phyloP scores from a whole-genome alignment of 106 monocot species.

The Acanthochlamys bracteata region DNA sequence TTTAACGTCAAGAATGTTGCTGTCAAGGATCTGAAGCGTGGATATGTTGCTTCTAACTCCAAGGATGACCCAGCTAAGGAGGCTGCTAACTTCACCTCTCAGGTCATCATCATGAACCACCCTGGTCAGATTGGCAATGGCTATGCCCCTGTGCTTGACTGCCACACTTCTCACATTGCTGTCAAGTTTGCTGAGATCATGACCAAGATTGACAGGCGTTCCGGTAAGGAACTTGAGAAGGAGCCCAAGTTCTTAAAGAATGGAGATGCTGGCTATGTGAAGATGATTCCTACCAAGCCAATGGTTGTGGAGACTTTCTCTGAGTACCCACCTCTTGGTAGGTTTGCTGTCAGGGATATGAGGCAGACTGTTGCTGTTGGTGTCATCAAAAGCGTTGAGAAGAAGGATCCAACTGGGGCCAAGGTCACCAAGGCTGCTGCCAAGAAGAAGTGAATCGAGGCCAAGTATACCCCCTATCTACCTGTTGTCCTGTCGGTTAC shows the following conservation, averaged over 20 bases:
- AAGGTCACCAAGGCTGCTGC: slow-evolving; percentile 65
- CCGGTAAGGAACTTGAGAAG: slow-evolving; percentile 53
- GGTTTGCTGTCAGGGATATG: slow-evolving; percentile 71
- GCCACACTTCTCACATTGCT: slow-evolving; percentile 52
- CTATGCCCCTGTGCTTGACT: slow-evolving; percentile 45
- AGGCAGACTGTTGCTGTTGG: slow-evolving; percentile 77
- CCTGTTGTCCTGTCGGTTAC: not conserved
- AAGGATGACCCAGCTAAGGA: slow-evolving; percentile 60
- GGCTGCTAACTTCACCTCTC: slow-evolving; percentile 25
- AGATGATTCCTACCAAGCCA: slow-evolving; percentile 76
- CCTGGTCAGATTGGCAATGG: slow-evolving; percentile 36
- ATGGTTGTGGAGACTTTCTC: slow-evolving; percentile 84
- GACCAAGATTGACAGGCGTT: slow-evolving; percentile 53
- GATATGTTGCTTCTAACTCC: slow-evolving; percentile 43
- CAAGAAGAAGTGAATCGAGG: slow-evolving; percentile 65
- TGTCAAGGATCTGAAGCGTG: slow-evolving; percentile 62
- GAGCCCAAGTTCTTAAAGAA: slow-evolving; percentile 70
- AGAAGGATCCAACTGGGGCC: slow-evolving; percentile 68
- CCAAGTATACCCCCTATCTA: no score
- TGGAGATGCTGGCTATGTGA: slow-evolving; percentile 64
- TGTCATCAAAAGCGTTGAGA: slow-evolving; percentile 77
- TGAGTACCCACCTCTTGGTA: slow-evolving; percentile 61
- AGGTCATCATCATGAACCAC: slow-evolving; percentile 19
- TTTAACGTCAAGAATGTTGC: slow-evolving; percentile 68
- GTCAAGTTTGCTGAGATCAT: slow-evolving; percentile 45